These are phyloP conservation scores for Carex myosuroides DNA, from an alignment of 176 grass and related monocot genomes.

Conservation along the genomic window DNA sequence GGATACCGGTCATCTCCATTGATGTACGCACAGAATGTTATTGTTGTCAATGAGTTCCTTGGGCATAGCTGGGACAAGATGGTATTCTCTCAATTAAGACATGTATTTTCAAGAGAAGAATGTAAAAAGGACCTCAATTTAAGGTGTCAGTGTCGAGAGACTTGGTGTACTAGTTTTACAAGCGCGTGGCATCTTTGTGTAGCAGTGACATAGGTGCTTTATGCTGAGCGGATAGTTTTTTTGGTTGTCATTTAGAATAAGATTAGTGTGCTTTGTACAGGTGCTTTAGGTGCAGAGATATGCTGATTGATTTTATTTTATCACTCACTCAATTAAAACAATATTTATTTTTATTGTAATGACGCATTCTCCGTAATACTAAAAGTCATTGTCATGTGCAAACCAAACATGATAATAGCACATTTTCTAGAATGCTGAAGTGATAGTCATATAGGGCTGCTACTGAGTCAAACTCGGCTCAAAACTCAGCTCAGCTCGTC, in stretches of 20 bases:
- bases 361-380: no score
- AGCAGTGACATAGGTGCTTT: no score
- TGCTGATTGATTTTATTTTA: not conserved
- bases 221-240: not conserved
- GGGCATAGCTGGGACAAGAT: conserved; percentile 74
- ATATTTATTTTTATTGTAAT: no score
- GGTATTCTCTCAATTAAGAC: conserved; percentile 12
- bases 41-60: conserved; percentile 85
- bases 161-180: conserved; percentile 57
- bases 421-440: no score
- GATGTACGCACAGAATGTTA: conserved; percentile 93
- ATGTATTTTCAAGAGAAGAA: not conserved
- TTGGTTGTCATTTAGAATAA: not conserved
- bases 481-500: no score
- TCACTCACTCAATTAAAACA: no score
- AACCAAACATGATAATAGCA: no score
- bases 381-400: no score
- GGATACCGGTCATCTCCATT: conserved; percentile 89
- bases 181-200: conserved; percentile 56
- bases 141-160: conserved; percentile 23
- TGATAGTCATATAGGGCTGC: no score
- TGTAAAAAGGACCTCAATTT: not conserved
- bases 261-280: conserved; percentile 13
- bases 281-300: not conserved
- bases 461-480: no score